phyloP scores from a whole-genome alignment of 495 filamentous ascomycete species.

The Lineolata rhizophorae region DNA sequence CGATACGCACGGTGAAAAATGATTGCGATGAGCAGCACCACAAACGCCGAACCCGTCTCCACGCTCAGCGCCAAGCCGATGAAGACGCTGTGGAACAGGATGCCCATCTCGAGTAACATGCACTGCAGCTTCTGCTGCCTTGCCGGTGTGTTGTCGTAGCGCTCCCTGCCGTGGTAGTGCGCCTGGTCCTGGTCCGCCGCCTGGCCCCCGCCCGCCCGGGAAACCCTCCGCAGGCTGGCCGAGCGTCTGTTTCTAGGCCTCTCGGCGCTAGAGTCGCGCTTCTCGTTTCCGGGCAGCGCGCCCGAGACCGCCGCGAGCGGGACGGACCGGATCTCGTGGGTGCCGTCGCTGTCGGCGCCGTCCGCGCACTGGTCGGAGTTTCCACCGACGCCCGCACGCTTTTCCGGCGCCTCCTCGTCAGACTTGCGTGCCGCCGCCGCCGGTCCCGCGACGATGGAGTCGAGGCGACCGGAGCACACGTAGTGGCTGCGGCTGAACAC shows the following conservation, averaged over 20 bases:
- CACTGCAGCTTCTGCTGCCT: conserved; percentile 18
- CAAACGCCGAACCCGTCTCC: conserved; percentile 35
- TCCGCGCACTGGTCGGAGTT: too few relatives aligned
- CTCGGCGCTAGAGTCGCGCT: too few relatives aligned
- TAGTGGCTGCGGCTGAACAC: too few relatives aligned
- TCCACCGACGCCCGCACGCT: too few relatives aligned
- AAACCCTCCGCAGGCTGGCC: too few relatives aligned
- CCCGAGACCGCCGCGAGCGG: too few relatives aligned
- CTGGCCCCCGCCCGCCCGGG: too few relatives aligned
- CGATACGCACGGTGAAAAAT: conserved; percentile 48
- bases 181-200: too few relatives aligned
- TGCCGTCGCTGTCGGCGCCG: too few relatives aligned
- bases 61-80: conserved; percentile 48
- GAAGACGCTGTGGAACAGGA: conserved; percentile 37
- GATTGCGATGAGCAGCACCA: conserved; percentile 45
- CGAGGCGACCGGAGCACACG: conserved; percentile 16
- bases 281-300: too few relatives aligned
- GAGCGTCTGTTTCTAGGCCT: too few relatives aligned
- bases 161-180: not conserved
- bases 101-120: conserved; percentile 22
- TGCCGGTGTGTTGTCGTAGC: conserved; percentile 5
- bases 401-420: conserved; percentile 6
- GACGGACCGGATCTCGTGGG: too few relatives aligned
- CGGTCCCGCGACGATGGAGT: conserved; percentile 7
- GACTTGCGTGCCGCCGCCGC: conserved; percentile 6